Evolutionary conservation across 768 basidiomycete genomes (phyloP).

Genomic region (Plicaturopsis crispa): DNA sequence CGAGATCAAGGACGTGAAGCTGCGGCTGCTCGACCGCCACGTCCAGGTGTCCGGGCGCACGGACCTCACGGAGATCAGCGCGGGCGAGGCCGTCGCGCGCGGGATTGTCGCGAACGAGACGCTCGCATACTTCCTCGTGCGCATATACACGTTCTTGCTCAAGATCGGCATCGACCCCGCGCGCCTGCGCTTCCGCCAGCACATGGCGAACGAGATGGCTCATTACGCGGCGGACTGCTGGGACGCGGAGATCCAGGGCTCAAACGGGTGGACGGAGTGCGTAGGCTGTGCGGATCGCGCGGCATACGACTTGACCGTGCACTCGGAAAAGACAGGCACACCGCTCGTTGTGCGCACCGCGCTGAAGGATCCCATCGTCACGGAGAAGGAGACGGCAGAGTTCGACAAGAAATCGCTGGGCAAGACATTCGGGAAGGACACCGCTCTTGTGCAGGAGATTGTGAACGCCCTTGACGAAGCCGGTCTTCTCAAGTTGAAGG

Average conservation of each 20-base stretch:
- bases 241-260: conserved; percentile 97
- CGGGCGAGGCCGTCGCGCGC: conserved; percentile 84
- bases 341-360: conserved; percentile 82
- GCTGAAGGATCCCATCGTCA: conserved; percentile 77
- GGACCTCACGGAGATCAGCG: conserved; percentile 52
- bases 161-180: conserved; percentile 85
- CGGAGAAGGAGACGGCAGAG: conserved; percentile 70
- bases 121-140: conserved; percentile 92
- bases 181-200: conserved; percentile 90
- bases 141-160: conserved; percentile 82
- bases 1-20: conserved; percentile 68
- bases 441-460: conserved; percentile 52
- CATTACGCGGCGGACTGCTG: conserved; percentile 99
- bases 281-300: conserved; percentile 98
- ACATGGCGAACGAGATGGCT: conserved; percentile 99
- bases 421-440: conserved; percentile 82
- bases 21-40: conserved; percentile 75
- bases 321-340: conserved; percentile 76
- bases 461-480: conserved; percentile 64
- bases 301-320: conserved; percentile 92
- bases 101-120: conserved; percentile 95
- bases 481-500: conserved; percentile 56
- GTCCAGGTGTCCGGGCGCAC: conserved; percentile 75
- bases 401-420: conserved; percentile 88
- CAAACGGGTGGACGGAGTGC: conserved; percentile 95